A percentile compares a stretch with the other conserved stretches of the same genome.
phyloP scores from a whole-genome alignment of 129 eudicot species.

The Chrysanthemum makinoi region DNA sequence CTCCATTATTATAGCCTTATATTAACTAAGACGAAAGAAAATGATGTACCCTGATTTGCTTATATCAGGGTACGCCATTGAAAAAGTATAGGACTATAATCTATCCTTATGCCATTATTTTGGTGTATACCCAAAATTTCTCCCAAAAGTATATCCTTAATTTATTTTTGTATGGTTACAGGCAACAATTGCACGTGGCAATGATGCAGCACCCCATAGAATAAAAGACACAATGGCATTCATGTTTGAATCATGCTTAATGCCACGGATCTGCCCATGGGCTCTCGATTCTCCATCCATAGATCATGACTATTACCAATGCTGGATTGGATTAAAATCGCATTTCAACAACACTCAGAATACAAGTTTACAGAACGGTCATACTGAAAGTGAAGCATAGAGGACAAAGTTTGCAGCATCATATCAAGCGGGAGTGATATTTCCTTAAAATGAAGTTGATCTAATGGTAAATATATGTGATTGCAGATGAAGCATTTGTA shows the following conservation, averaged over 20 bases:
- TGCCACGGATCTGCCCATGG: conserved; percentile 88
- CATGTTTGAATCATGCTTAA: conserved; percentile 94
- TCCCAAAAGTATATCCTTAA: background rate
- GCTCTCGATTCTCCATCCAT: conserved; percentile 80
- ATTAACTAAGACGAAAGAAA: too few relatives aligned
- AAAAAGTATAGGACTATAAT: background rate
- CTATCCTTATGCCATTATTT: background rate
- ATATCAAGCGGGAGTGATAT: conserved; percentile 14
- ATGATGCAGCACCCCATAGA: conserved; percentile 67
- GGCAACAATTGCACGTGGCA: conserved; percentile 75
- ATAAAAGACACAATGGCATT: conserved; percentile 82
- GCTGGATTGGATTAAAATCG: conserved; percentile 91
- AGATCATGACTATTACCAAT: conserved; percentile 88
- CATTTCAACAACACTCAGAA: conserved; percentile 41
- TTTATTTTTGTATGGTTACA: conserved; percentile 21
- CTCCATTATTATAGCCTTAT: too few relatives aligned
- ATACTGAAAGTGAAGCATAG: conserved; percentile 10
- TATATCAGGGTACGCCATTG: background rate
- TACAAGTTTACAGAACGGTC: conserved; percentile 33
- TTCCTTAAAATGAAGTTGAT: conserved; percentile 13
- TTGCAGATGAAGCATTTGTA: conserved; percentile 21
- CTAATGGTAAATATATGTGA: conserved; percentile 21
- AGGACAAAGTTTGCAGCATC: conserved; percentile 3
- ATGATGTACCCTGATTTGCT: too few relatives aligned
- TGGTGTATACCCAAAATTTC: too few relatives aligned